Base-by-base conservation (phyloP, 345 rosid species). In the Populus nigra region DNA sequence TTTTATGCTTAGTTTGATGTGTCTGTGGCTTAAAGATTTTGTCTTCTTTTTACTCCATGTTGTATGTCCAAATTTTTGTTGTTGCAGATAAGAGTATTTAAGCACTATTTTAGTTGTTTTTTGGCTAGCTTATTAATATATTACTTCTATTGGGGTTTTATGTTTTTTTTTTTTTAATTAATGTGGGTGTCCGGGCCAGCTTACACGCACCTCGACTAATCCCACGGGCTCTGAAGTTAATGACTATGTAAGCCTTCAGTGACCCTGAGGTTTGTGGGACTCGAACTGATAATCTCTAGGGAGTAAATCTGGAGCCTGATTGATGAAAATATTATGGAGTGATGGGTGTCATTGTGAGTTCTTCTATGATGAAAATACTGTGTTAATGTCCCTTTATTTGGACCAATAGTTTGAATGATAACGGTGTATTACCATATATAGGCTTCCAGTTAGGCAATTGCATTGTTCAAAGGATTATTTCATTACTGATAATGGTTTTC, bases 221-320 rank as follows among this genome's bases (percentile, higher is more conserved):
- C 3, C 0, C 33, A 31, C 3, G 33, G 3, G 33, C 3, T 2
- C 33, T 31, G 33, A 31, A 31, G 33, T 31, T 31, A 31, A 31
- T 31, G 33, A 31, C 33, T 0, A 31, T 31, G 3, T 31, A 31
- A 31, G 33, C 3, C 4, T 31, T 0, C 1, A 31, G 0, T 31
- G 4, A 3, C 0, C 3, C 33, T 31, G 4, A 31, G 0, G 0
- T 3, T 31, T 2, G 2, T 31, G 33, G 3, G 33, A 31, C 4
- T 31, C 4, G 0, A 31, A 31, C 0, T 0, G 1, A 31, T 31
- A 3, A 31, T 0, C 0, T 31, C 4, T 31, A 31, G 0, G 2
- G 0, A 31, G 3, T 0, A 31, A 31, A 31, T 31, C 33, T 31
- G 0, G 33, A 31, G 4, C 0, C 3, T 31, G 3, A 31, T 27